A percentile compares a stretch with the other conserved stretches of the same genome.
Conservation (phyloP, 352 stramenopile species). For the Phytophthora pini region DNA sequence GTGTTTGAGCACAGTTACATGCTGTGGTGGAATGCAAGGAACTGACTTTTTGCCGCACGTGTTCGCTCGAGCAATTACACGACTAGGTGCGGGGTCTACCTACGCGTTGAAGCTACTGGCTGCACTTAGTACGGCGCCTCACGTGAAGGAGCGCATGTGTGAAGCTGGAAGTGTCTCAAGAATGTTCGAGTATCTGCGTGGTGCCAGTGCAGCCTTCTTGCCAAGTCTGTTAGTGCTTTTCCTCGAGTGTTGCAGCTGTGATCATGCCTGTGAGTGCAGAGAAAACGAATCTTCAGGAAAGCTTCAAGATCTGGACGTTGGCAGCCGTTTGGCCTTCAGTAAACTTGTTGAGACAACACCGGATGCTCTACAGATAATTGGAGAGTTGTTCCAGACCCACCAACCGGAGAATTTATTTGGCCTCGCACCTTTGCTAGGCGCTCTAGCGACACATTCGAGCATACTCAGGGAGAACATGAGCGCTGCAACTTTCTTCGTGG, state of each 20-base stretch:
- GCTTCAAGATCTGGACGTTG: background rate
- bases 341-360: slow-evolving; percentile 38
- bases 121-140: slow-evolving; percentile 30
- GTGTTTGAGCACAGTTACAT: slow-evolving; percentile 21
- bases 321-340: slow-evolving; percentile 41
- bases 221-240: slow-evolving; percentile 47
- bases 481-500: slow-evolving; percentile 35
- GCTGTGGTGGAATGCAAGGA: slow-evolving; percentile 24
- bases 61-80: slow-evolving; percentile 33
- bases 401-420: slow-evolving; percentile 48
- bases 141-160: slow-evolving; percentile 35
- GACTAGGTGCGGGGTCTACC: slow-evolving; percentile 34
- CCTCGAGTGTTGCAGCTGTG: slow-evolving; percentile 44
- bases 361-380: slow-evolving; percentile 33
- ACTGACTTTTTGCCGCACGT: slow-evolving; percentile 26
- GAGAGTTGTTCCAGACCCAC: slow-evolving; percentile 52
- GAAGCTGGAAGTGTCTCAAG: slow-evolving; percentile 29
- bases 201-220: slow-evolving; percentile 39
- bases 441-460: slow-evolving; percentile 42
- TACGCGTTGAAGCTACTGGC: slow-evolving; percentile 50
- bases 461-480: slow-evolving; percentile 47
- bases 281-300: background rate
- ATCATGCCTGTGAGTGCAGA: slow-evolving; percentile 13
- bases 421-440: slow-evolving; percentile 47
- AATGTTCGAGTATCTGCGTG: slow-evolving; percentile 42